These are phyloP conservation scores for Penicillium sp. DNA, from an alignment of 2,329 filamentous ascomycete species.

Conservation along the genomic window DNA sequence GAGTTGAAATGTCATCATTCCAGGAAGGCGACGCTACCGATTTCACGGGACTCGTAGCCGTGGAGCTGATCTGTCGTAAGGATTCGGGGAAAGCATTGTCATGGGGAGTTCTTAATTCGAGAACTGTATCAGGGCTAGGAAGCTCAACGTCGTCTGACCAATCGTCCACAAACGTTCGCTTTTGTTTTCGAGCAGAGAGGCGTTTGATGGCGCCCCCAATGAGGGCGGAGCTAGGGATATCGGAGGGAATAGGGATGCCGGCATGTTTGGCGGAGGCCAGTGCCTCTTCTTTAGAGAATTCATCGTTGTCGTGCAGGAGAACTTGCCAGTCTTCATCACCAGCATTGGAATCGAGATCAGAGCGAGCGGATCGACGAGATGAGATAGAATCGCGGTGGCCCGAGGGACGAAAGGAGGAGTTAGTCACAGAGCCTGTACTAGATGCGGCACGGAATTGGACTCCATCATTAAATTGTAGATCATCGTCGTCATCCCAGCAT, in stretches of 20 bases:
- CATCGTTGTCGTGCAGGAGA: conserved; percentile 80
- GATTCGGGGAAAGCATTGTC: conserved; percentile 67
- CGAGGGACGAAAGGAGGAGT: conserved; percentile 47
- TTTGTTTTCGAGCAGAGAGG: conserved; percentile 74
- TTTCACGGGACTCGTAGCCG: conserved; percentile 46
- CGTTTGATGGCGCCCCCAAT: conserved; percentile 92
- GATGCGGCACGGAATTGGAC: conserved; percentile 51
- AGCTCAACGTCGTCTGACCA: conserved; percentile 80
- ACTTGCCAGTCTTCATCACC: conserved; percentile 88
- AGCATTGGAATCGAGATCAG: conserved; percentile 74
- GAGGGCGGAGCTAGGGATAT: conserved; percentile 84
- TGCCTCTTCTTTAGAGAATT: conserved; percentile 79
- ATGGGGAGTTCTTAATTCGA: conserved; percentile 68
- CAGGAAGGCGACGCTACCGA: conserved; percentile 33
- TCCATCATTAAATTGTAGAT: conserved; percentile 52
- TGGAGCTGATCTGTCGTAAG: conserved; percentile 66
- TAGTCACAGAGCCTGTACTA: conserved; percentile 50
- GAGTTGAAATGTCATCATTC: conserved; percentile 49
- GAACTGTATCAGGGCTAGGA: conserved; percentile 57
- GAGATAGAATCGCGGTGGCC: conserved; percentile 74
- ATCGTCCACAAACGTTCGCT: conserved; percentile 74
- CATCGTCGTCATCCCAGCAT: conserved; percentile 55
- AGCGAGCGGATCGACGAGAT: conserved; percentile 78
- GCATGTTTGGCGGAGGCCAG: conserved; percentile 85
- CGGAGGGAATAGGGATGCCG: conserved; percentile 86